phyloP scores from a whole-genome alignment of 2,329 filamentous ascomycete genomes.

The Phoma sp. region DNA sequence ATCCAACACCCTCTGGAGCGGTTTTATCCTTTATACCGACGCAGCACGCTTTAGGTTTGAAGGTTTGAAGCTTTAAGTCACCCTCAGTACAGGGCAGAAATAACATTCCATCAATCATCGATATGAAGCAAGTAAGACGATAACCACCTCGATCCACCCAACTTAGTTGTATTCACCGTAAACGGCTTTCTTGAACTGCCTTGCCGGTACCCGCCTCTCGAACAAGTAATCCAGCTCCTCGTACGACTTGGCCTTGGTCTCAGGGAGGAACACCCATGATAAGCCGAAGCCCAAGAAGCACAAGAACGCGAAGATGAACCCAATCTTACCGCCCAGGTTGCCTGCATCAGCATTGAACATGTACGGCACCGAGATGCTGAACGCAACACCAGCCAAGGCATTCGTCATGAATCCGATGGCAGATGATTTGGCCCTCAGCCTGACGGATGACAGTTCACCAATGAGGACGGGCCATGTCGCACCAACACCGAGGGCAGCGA shows the following conservation, averaged over 20 bases:
- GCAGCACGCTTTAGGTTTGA: no score
- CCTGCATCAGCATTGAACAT: slow-evolving; percentile 15
- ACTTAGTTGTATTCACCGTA: slow-evolving; percentile 1
- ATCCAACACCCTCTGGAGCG: no score
- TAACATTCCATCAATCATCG: neutral
- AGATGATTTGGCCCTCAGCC: slow-evolving; percentile 80
- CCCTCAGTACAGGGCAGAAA: no score
- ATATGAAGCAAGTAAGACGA: neutral
- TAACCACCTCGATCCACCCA: no score
- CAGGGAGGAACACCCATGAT: slow-evolving; percentile 2
- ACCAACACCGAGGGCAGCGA: neutral
- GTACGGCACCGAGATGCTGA: slow-evolving; percentile 8
- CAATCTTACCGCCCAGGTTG: neutral
- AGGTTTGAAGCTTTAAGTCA: no score
- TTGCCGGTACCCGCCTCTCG: slow-evolving; percentile 1
- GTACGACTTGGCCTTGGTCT: slow-evolving; percentile 4
- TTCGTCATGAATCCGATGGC: slow-evolving; percentile 77
- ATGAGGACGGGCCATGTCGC: neutral
- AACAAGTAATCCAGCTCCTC: slow-evolving; percentile 9
- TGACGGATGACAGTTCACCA: slow-evolving; percentile 69
- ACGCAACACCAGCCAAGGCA: slow-evolving; percentile 44
- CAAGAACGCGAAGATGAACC: neutral
- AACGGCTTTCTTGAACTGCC: slow-evolving; percentile 4
- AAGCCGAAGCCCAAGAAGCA: neutral
- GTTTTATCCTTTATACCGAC: no score